Evolutionary conservation across 1,284 basidiomycete genomes (phyloP), one percentile per base, ranked within the genome.

Genomic region (Apiotrichum siamense): DNA sequence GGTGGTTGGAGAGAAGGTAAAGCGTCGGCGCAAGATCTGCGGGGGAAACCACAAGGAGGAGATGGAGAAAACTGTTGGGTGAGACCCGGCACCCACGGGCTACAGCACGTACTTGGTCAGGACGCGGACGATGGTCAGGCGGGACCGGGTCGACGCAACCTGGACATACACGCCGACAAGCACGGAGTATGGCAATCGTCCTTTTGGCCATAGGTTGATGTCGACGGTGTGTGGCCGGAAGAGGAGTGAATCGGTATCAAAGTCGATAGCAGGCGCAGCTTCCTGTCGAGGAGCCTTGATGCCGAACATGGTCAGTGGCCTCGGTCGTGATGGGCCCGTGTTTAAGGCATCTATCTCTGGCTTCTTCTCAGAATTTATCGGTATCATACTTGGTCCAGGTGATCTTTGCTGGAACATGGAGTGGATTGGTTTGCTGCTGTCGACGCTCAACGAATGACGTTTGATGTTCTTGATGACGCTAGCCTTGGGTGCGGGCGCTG

Each of bases 1-100:
- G 80, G 31, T 87, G 83, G 70, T 93, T 96, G 24, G 88, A 89
- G 35, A 93, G 77, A 24, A 96, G 81, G 72, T 94, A 96, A n/a
- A 94, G 77, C n/a, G 87, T 78, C 13, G 87, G 80, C 37, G 87
- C 74, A 39, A 96, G 78, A 39, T 87, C 86, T 11, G 76, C 55
- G 0, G 86, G 81, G 61, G 91, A 83, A 55, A 84, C 81, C 31
- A 75, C 71, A 50, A 84, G 78, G 42, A 94, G 79, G 13, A 82
- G 79, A 20, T 87, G 83, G 12, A 96, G 73, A 50, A 75, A 75
- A 48, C 73, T 75, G 55, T 6, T 15, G 33, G 27, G 23, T 21
- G 4, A 21, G 24, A 7, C 4, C 2, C 12, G 23, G 21, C 15
- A 47, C n/a, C n/a, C n/a, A n/a, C n/a, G n/a, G n/a, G n/a, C 24